Evolutionary conservation across 2,329 filamentous ascomycete species (phyloP).

Genomic region (Tolypocladium album): DNA sequence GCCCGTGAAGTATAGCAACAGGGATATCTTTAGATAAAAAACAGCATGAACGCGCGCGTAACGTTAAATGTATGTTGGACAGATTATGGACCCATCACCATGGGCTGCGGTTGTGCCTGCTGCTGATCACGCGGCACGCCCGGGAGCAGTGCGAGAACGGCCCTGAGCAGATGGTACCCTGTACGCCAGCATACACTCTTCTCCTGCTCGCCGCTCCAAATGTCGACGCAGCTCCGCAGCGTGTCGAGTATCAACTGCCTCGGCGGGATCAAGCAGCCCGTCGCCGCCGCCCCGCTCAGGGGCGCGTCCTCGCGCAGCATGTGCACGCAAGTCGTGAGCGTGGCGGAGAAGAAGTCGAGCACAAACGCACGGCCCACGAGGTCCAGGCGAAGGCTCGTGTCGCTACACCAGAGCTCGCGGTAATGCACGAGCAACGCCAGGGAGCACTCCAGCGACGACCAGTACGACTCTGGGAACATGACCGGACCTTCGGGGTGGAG

Average conservation of each 20-base stretch:
- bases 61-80: too few relatives aligned
- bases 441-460: constrained; percentile 25
- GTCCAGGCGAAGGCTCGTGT: constrained; percentile 13
- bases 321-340: constrained; percentile 21
- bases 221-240: constrained; percentile 20
- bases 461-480: constrained; percentile 23
- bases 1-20: neutral
- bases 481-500: constrained; percentile 19
- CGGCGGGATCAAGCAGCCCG: constrained; percentile 19
- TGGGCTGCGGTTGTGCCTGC: neutral
- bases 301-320: constrained; percentile 23
- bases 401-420: constrained; percentile 21
- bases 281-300: constrained; percentile 14
- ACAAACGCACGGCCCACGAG: constrained; percentile 22
- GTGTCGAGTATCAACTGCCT: constrained; percentile 24
- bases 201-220: constrained; percentile 22
- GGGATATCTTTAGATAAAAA: neutral
- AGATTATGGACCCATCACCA: neutral
- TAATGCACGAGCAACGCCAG: constrained; percentile 24
- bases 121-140: neutral
- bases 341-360: constrained; percentile 24
- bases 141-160: constrained; percentile 7
- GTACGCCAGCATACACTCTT: constrained; percentile 24
- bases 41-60: neutral
- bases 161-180: constrained; percentile 19